These are phyloP conservation scores for Curvularia lunata DNA, from an alignment of 2,329 filamentous ascomycete species.

Conservation along the genomic window DNA sequence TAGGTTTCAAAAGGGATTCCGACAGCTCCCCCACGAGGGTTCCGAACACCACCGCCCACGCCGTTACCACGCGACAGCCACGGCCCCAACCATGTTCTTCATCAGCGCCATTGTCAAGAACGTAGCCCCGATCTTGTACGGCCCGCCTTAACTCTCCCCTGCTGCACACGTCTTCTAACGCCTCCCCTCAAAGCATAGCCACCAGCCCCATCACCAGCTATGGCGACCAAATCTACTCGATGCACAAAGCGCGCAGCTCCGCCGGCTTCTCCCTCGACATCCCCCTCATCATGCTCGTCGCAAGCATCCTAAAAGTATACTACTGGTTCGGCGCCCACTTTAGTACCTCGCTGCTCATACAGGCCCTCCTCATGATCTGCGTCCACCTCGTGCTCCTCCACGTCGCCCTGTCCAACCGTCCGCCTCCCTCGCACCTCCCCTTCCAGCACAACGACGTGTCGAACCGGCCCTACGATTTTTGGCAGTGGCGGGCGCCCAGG, in stretches of 20 bases:
- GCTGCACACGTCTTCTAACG: neutral
- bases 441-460: conserved; percentile 62
- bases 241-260: conserved; percentile 65
- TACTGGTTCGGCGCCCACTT: conserved; percentile 71
- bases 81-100: conserved; percentile 41
- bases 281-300: conserved; percentile 70
- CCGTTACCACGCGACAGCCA: neutral
- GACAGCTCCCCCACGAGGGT: conserved; percentile 4
- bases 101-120: conserved; percentile 44
- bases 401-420: conserved; percentile 65
- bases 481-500: conserved; percentile 78
- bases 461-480: conserved; percentile 75
- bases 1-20: conserved; percentile 1
- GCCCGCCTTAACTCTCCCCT: conserved; percentile 37
- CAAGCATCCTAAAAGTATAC: conserved; percentile 69
- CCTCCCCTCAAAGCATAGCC: conserved; percentile 56
- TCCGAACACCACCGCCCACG: conserved; percentile 9
- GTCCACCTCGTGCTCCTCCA: conserved; percentile 66
- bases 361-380: conserved; percentile 65
- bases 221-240: conserved; percentile 70
- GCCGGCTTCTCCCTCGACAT: conserved; percentile 71
- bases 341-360: conserved; percentile 63
- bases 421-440: conserved; percentile 57
- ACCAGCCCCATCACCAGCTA: conserved; percentile 70
- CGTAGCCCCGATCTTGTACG: conserved; percentile 49